A percentile compares a stretch with the other conserved stretches of the same genome.
phyloP scores from a whole-genome alignment of 2,329 filamentous ascomycete species.

The Helotiales sp. region DNA sequence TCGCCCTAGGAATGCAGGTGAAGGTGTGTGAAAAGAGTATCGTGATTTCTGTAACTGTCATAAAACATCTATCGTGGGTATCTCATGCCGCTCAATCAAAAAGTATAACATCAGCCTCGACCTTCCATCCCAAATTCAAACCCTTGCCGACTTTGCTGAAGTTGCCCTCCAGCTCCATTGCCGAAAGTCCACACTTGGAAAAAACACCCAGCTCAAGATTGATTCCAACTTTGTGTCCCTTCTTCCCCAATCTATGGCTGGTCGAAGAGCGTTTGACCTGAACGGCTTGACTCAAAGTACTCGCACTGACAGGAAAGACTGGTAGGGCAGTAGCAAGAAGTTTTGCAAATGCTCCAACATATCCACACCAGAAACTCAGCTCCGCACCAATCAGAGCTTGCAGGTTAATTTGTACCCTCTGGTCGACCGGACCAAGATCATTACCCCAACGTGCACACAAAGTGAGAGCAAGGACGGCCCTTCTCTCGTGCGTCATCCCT shows the following conservation, averaged over 20 bases:
- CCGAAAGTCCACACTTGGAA: conserved; percentile 10
- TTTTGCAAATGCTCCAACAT: conserved; percentile 28
- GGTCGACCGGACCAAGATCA: conserved; percentile 51
- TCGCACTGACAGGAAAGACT: conserved; percentile 11
- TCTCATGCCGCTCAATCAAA: conserved; percentile 1
- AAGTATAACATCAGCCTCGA: conserved; percentile 25
- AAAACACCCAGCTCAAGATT: conserved; percentile 40
- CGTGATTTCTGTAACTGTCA: background rate
- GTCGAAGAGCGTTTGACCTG: background rate
- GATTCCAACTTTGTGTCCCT: conserved; percentile 30
- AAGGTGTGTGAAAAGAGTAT: background rate
- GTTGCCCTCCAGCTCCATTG: conserved; percentile 36
- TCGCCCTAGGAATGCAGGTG: background rate
- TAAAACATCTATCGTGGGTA: background rate
- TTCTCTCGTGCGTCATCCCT: conserved; percentile 70
- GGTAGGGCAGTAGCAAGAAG: conserved; percentile 23
- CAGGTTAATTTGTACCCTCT: conserved; percentile 23
- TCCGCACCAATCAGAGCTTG: conserved; percentile 28
- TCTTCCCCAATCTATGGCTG: conserved; percentile 20
- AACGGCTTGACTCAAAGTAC: background rate
- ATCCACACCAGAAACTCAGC: conserved; percentile 34
- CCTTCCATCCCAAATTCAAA: conserved; percentile 44
- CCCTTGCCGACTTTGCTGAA: conserved; percentile 54
- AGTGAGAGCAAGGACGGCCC: conserved; percentile 70
- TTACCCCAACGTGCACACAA: conserved; percentile 75